These are phyloP conservation scores for Malus sieversii DNA, from an alignment of 306 rosid genomes.

Conservation along the genomic window DNA sequence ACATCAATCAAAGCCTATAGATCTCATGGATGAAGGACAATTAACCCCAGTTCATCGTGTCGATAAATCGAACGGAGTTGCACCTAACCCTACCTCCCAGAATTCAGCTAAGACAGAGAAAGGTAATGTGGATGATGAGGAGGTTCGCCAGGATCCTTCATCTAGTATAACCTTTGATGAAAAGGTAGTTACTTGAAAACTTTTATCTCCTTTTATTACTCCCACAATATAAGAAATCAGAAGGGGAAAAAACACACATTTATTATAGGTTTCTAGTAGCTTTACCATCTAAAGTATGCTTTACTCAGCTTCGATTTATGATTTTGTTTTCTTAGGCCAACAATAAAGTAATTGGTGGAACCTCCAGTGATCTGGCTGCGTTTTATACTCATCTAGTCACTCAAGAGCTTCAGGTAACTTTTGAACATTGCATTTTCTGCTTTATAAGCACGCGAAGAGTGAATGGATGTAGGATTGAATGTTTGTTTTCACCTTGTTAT, in stretches of 20 bases:
- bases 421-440: neutral
- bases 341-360: constrained; percentile 12
- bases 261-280: neutral
- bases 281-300: neutral
- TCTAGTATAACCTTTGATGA: constrained; percentile 4
- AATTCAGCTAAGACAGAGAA: neutral
- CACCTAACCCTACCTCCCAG: neutral
- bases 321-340: constrained; percentile 6
- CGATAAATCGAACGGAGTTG: neutral
- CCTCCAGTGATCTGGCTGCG: neutral
- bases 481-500: neutral
- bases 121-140: neutral
- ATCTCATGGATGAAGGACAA: constrained; percentile 9
- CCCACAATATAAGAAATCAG: neutral
- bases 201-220: neutral
- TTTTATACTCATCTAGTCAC: constrained; percentile 17
- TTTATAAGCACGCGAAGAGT: neutral
- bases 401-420: constrained; percentile 28
- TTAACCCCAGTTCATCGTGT: neutral
- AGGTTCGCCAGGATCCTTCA: constrained; percentile 7
- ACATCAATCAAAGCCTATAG: constrained; percentile 6
- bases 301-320: neutral
- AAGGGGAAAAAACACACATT: neutral
- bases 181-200: constrained; percentile 2
- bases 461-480: neutral